Base-by-base conservation (phyloP, 2,329 filamentous ascomycete species). In the Pyrenochaeta sp. region DNA sequence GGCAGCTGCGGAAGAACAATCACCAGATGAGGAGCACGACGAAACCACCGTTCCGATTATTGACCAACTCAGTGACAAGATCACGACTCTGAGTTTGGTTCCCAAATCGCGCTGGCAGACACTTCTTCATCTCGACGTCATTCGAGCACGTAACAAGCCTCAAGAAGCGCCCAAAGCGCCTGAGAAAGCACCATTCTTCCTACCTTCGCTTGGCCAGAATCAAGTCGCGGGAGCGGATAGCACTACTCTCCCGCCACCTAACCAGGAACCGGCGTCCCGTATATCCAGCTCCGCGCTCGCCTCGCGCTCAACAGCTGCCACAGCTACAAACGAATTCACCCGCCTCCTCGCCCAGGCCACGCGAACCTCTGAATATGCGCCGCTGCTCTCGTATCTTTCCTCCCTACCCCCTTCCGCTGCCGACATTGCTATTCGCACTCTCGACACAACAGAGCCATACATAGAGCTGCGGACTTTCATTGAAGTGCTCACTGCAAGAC, bases 81-180 rank as follows among this genome's bases (percentile, higher is more conserved):
- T 99, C 79, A 90, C 93, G 73, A 97, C 93, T 0, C 83, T 99
- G 55, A 96, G 91, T 77, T 79, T 98, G 50, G 90, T 98, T 4
- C 96, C 95, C 10, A 93, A 91, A 76, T 92, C 91, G 61, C 87
- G 91, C 69, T 99, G 95, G 95, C 94, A 98, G 78, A 97, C 93
- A 1, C 83, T 99, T 13, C 83, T 99, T 28, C 92, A 99, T 76
- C 85, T 99, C 2, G 95, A 99, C 72, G 81, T 93, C 27, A 97
- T 99, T 74, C 78, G 93, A 80, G 88, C 93, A 78, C 91, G 95
- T 60, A 99, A 99, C 79, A 96, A 95, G 78, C 95, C 96, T 0
- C 93, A 88, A 65, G 93, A 97, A 77, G 87, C 93, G 0, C 93
- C 93, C 15, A 97, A 97, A 79, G 86, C 88, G 6, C 95, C 95